Conservation (phyloP, 495 filamentous ascomycete species). For the Platismatia glauca region DNA sequence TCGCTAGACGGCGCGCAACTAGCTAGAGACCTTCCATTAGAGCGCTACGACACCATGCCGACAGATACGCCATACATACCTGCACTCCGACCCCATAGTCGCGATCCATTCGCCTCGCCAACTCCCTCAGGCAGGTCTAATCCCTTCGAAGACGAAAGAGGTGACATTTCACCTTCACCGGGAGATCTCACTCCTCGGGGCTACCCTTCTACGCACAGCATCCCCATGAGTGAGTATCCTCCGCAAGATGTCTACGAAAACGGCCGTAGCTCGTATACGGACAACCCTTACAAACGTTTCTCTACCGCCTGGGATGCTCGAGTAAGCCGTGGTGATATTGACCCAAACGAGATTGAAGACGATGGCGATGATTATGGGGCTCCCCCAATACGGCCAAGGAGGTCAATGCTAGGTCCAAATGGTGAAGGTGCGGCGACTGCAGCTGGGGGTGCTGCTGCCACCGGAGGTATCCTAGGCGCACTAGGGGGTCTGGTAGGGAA, state of each 20-base stretch:
- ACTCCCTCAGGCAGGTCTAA: constrained; percentile 25
- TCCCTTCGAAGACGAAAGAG: constrained; percentile 25
- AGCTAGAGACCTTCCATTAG: constrained; percentile 34
- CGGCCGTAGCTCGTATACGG: constrained; percentile 32
- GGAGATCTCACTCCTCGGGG: constrained; percentile 32
- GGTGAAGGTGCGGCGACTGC: constrained; percentile 34
- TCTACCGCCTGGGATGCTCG: constrained; percentile 49
- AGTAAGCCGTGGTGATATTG: constrained; percentile 47
- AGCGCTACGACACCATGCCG: constrained; percentile 38
- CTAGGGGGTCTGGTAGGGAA: constrained; percentile 32
- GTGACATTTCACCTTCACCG: constrained; percentile 30
- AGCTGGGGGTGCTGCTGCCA: constrained; percentile 47
- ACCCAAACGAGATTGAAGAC: constrained; percentile 73
- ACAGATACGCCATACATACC: constrained; percentile 41
- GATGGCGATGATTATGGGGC: constrained; percentile 74
- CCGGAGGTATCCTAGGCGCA: constrained; percentile 40
- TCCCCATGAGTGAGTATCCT: constrained; percentile 30
- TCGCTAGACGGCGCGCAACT: constrained; percentile 35
- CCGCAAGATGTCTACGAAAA: constrained; percentile 28
- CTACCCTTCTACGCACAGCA: constrained; percentile 27
- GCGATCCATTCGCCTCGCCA: constrained; percentile 35
- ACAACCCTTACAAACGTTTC: constrained; percentile 51
- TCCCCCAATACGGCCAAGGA: constrained; percentile 34
- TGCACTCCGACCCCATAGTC: constrained; percentile 25
- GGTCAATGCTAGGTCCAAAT: constrained; percentile 48